phyloP scores from a whole-genome alignment of 108 stramenopile genomes.

The Bacterosira constricta region DNA sequence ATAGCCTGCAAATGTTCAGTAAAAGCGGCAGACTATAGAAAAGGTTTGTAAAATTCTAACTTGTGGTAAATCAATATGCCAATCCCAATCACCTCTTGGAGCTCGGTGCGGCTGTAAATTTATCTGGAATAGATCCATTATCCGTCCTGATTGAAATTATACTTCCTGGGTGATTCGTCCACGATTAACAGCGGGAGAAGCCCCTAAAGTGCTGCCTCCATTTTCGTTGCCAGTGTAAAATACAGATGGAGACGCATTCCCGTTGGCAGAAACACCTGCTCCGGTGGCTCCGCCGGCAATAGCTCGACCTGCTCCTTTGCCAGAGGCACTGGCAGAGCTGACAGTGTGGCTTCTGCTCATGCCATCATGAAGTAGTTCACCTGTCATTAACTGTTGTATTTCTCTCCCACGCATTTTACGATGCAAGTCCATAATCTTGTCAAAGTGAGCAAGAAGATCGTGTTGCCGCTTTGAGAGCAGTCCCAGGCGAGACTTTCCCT shows the following conservation, averaged over 20 bases:
- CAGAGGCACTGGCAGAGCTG: background rate
- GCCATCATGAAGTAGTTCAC: conserved; percentile 17
- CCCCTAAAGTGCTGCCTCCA: background rate
- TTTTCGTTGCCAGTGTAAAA: conserved; percentile 6
- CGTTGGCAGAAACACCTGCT: conserved; percentile 2
- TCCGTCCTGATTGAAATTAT: too few relatives aligned
- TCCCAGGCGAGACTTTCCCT: background rate
- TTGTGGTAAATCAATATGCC: too few relatives aligned
- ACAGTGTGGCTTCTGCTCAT: conserved; percentile 8
- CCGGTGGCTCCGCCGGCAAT: background rate
- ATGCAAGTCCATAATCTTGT: conserved; percentile 46
- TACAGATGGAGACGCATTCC: background rate
- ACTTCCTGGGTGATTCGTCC: conserved; percentile 46
- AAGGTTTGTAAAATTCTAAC: too few relatives aligned
- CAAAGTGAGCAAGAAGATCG: conserved; percentile 41
- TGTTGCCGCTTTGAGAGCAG: conserved; percentile 16
- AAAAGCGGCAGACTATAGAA: too few relatives aligned
- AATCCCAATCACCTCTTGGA: too few relatives aligned
- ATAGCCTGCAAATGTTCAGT: background rate
- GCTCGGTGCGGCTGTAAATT: too few relatives aligned
- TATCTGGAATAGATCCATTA: too few relatives aligned
- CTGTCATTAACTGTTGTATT: conserved; percentile 21
- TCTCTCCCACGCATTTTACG: conserved; percentile 45
- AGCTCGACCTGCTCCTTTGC: background rate
- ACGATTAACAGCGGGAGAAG: background rate